Evolutionary conservation across 2,329 filamentous ascomycete genomes (phyloP), one percentile per base, ranked within the genome.

Genomic region (Thyridium curvatum): DNA sequence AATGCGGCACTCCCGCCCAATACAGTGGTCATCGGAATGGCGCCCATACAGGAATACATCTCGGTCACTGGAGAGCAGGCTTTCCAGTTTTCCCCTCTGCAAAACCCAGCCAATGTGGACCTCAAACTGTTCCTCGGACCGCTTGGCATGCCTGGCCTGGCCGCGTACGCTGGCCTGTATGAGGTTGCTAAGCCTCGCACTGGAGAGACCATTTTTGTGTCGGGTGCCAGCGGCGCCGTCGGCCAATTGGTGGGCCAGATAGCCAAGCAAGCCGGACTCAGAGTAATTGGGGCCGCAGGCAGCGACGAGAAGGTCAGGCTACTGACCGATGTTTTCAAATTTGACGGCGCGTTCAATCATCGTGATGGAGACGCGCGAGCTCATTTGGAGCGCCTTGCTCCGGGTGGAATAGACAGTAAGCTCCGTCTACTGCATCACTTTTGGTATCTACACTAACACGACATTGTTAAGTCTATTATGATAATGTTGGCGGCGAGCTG

Each of bases 231-330:
- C 3, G 87, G 88, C 21, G 86, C 86, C 2, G 87, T 94, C 3
- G 87, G 88, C 4, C 84, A 90, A 60, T 58, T 93, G 7, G 87
- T 93, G 14, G 87, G 87, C 5, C 87, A 93, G 64, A 64, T 94
- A 33, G 86, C 86, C 44, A 91, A 91, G 73, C 77, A 81, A 44
- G 82, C 90, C 59, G 87, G 87, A 2, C 62, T 93, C 41, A 81
- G 64, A 32, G 87, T 94, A 31, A 82, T 94, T 46, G 88, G 87
- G 14, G 86, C 80, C 37, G 86, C 88, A 9, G 87, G 88, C 3
- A 79, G 79, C 15, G 83, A 90, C 52, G 81, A 84, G 53, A 94
- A 94, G 69, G 69, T 89, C 16, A 77, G 84, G 15, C 93, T 80
- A 58, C 60, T 75, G 37, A 54, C 48, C 32, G 61, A 68, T 39